Evolutionary conservation across 257 asterid species (phyloP).

Genomic region (Capsicum chinense): DNA sequence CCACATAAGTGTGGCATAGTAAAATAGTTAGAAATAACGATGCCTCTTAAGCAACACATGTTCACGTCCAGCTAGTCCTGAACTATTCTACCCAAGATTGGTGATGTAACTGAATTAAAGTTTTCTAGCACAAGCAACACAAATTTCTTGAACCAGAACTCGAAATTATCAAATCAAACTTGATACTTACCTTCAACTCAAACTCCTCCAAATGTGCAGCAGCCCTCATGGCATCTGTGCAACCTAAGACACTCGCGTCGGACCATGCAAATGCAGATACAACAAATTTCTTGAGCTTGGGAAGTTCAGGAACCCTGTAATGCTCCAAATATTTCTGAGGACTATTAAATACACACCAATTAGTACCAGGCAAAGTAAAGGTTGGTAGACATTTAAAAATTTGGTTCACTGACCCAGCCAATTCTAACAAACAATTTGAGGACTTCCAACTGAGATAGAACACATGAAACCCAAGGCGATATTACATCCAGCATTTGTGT

Average conservation of each 20-base stretch:
- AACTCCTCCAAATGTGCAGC: background rate
- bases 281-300: background rate
- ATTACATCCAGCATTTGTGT: background rate
- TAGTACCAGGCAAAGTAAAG: background rate
- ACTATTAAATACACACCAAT: background rate
- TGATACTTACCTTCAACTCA: slow-evolving; percentile 9
- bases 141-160: background rate
- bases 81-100: background rate
- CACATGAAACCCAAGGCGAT: background rate
- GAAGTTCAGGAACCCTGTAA: background rate
- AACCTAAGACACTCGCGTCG: background rate
- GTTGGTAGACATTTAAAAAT: background rate
- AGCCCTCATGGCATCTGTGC: background rate
- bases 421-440: background rate
- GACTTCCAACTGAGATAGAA: slow-evolving; percentile 12
- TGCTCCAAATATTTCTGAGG: background rate
- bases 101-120: background rate
- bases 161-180: background rate
- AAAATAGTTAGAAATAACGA: background rate
- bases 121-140: background rate
- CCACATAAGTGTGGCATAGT: background rate
- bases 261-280: background rate
- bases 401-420: background rate
- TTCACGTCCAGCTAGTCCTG: background rate
- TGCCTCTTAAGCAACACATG: background rate